Conservation (phyloP, 1,139 yeast species). For the Magnusiomyces ingens region DNA sequence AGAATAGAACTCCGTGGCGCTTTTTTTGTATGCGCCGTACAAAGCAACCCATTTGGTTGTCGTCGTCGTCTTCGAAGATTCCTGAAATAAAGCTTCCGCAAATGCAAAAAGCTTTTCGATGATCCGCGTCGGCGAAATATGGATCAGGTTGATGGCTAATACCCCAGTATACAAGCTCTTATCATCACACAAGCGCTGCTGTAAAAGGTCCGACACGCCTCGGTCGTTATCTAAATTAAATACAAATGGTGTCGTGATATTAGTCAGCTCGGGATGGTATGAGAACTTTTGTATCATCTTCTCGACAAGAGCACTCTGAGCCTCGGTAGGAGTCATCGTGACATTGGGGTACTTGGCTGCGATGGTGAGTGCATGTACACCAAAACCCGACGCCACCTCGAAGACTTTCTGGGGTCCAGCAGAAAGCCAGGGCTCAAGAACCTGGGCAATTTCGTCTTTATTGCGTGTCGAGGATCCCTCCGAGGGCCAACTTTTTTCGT, state of each 20-base stretch:
- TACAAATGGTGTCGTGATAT: neutral
- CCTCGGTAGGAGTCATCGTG: conserved; percentile 7
- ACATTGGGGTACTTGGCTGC: conserved; percentile 3
- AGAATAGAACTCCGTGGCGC: conserved; percentile 3
- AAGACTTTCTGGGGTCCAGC: neutral
- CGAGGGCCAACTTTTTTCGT: conserved; percentile 1
- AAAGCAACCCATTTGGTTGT: conserved; percentile 6
- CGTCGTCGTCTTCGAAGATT: no score
- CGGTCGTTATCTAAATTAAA: neutral
- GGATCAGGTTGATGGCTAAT: conserved; percentile 8
- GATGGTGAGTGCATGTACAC: conserved; percentile 2
- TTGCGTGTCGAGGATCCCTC: neutral
- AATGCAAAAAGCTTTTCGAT: conserved; percentile 4
- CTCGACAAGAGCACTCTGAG: conserved; percentile 4
- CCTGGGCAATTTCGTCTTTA: neutral
- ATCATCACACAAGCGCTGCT: neutral
- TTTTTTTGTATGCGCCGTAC: neutral
- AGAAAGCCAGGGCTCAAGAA: neutral
- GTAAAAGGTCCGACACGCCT: neutral
- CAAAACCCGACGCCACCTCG: conserved; percentile 11
- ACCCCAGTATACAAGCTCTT: neutral
- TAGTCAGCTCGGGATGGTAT: neutral
- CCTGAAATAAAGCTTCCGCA: conserved; percentile 1
- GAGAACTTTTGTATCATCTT: neutral
- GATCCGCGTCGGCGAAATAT: conserved; percentile 4